These are phyloP conservation scores for Groenewaldozyma auringiensis DNA, from an alignment of 1,139 yeast species.

Conservation along the genomic window DNA sequence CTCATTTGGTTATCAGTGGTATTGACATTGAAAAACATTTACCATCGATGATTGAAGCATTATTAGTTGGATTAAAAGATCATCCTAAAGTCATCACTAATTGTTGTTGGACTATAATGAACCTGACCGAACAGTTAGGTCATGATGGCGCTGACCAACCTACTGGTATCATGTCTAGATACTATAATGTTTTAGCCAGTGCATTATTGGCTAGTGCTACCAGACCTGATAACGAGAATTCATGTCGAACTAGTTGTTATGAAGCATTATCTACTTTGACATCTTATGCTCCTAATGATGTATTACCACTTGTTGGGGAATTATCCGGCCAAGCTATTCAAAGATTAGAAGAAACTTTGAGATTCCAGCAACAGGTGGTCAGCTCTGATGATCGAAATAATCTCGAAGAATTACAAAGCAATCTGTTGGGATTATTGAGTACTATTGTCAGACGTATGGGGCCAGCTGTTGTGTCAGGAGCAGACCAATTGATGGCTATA, in stretches of 20 bases:
- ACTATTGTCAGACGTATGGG: constrained; percentile 82
- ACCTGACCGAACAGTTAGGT: constrained; percentile 77
- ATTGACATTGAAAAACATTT: constrained; percentile 58
- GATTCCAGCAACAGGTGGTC: constrained; percentile 40
- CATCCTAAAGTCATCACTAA: constrained; percentile 90
- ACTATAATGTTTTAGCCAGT: constrained; percentile 61
- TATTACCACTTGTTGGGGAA: constrained; percentile 57
- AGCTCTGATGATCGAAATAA: constrained; percentile 61
- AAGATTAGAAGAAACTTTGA: constrained; percentile 64
- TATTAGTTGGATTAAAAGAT: constrained; percentile 71
- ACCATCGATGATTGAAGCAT: constrained; percentile 63
- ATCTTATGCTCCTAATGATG: constrained; percentile 62
- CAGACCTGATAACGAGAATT: constrained; percentile 71
- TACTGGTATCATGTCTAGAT: constrained; percentile 63
- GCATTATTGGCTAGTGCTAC: constrained; percentile 61
- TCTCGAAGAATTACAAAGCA: constrained; percentile 83
- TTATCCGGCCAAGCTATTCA: constrained; percentile 69
- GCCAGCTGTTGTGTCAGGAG: constrained; percentile 52
- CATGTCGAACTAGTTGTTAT: constrained; percentile 91
- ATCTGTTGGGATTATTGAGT: constrained; percentile 77
- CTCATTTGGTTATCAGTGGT: constrained; percentile 77
- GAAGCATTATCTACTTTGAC: constrained; percentile 86
- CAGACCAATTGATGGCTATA: constrained; percentile 80
- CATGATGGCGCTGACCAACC: constrained; percentile 47
- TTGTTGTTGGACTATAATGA: constrained; percentile 96